These are phyloP conservation scores for Macrolepiota albuminosa DNA, from an alignment of 768 basidiomycete species.

Conservation along the genomic window DNA sequence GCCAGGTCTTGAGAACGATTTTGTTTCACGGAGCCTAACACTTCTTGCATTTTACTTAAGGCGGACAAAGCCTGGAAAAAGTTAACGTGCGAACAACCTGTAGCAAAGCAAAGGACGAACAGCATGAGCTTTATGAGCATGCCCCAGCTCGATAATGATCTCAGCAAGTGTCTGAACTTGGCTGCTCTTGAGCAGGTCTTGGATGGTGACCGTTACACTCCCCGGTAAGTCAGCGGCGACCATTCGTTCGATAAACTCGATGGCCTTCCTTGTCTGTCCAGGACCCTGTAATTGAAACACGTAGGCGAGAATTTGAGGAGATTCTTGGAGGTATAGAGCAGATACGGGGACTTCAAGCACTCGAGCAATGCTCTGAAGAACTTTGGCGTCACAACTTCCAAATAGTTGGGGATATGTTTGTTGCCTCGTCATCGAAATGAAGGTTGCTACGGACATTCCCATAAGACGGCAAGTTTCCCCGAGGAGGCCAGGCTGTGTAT, in stretches of 20 bases:
- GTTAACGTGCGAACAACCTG: background rate
- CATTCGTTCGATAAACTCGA: slow-evolving; percentile 59
- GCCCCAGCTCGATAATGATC: slow-evolving; percentile 74
- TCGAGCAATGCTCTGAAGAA: slow-evolving; percentile 57
- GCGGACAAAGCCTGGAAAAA: slow-evolving; percentile 30
- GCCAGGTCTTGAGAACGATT: slow-evolving; percentile 36
- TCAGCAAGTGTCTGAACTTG: slow-evolving; percentile 67
- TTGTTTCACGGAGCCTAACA: slow-evolving; percentile 28
- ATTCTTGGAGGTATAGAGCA: slow-evolving; percentile 50
- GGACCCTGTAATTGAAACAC: slow-evolving; percentile 57
- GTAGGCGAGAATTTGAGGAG: slow-evolving; percentile 58
- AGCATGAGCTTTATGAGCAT: slow-evolving; percentile 47
- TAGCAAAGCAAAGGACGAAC: slow-evolving; percentile 30
- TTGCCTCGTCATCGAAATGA: slow-evolving; percentile 58
- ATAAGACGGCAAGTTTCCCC: slow-evolving; percentile 68
- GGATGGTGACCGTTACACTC: slow-evolving; percentile 33
- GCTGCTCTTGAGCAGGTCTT: slow-evolving; percentile 59
- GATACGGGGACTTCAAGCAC: slow-evolving; percentile 43
- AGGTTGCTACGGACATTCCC: slow-evolving; percentile 47
- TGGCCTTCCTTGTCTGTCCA: slow-evolving; percentile 49
- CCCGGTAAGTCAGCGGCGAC: slow-evolving; percentile 43
- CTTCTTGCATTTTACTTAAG: slow-evolving; percentile 40
- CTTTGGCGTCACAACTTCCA: slow-evolving; percentile 50
- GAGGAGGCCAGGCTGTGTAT: slow-evolving; percentile 54
- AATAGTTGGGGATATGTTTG: slow-evolving; percentile 70